phyloP scores from a whole-genome alignment of 768 basidiomycete species.

The Udeniomyces megalosporus region DNA sequence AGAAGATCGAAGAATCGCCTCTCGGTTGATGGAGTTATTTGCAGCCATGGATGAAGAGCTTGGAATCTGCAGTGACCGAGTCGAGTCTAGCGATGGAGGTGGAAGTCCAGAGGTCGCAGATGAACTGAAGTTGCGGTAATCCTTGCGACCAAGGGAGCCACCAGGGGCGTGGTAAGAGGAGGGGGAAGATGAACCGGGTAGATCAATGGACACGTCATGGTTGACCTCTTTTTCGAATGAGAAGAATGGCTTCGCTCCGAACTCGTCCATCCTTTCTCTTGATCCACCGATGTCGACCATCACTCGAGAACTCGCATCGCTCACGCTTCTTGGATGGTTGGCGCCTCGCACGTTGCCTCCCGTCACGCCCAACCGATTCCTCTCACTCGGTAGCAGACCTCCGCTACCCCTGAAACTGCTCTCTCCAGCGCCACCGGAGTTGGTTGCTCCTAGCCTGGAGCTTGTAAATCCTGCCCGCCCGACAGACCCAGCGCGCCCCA shows the following conservation, averaged over 20 bases:
- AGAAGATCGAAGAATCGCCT: not conserved
- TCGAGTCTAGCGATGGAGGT: not conserved
- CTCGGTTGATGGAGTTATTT: not conserved
- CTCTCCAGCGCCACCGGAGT: not conserved
- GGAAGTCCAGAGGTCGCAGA: not conserved
- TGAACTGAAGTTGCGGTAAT: not conserved
- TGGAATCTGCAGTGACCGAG: not conserved
- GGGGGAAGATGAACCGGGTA: not conserved
- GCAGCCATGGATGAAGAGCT: not conserved
- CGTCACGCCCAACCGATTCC: not conserved
- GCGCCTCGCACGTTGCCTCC: not conserved
- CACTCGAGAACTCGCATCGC: not conserved
- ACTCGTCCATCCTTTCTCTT: not conserved
- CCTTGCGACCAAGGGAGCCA: not conserved
- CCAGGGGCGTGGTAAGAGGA: not conserved
- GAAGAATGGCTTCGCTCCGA: not conserved
- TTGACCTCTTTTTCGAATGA: not conserved
- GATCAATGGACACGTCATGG: not conserved
- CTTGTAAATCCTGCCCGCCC: not conserved
- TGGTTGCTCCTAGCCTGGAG: not conserved
- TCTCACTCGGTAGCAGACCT: not conserved
- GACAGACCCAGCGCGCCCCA: slow-evolving; percentile 1
- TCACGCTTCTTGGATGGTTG: not conserved
- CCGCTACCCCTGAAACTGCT: not conserved
- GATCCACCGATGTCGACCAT: not conserved